Percentiles rank a stretch among this genome's conserved stretches.
Conservation (phyloP, 106 monocot genomes). For the Dendrobium nobile region DNA sequence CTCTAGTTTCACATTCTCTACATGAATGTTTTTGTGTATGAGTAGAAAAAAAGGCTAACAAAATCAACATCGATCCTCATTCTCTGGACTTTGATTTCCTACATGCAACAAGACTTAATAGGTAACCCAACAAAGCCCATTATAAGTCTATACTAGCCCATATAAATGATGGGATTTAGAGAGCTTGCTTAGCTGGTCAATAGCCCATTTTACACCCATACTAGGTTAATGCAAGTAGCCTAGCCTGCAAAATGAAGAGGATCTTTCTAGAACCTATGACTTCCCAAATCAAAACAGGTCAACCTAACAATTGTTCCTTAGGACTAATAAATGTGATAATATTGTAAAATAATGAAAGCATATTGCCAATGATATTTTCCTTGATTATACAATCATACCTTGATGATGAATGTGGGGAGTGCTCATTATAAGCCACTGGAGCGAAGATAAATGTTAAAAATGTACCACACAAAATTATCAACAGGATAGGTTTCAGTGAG, state of each 20-base stretch:
- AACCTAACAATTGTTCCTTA: neutral
- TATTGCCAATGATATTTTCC: neutral
- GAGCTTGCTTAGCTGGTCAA: neutral
- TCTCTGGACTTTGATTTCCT: too few relatives aligned
- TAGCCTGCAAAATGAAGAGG: neutral
- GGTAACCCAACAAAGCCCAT: neutral
- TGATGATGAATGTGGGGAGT: conserved; percentile 15
- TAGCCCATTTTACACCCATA: neutral
- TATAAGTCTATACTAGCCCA: neutral
- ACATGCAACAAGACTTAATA: neutral
- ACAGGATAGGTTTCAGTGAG: conserved; percentile 39
- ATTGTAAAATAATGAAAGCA: neutral
- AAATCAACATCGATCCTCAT: too few relatives aligned
- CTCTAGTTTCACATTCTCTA: too few relatives aligned
- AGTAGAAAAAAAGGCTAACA: too few relatives aligned
- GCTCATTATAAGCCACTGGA: conserved; percentile 33
- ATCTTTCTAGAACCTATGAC: neutral
- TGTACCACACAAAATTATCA: conserved; percentile 53
- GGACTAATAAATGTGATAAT: neutral
- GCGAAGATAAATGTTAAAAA: conserved; percentile 41
- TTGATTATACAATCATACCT: conserved; percentile 27
- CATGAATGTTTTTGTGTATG: too few relatives aligned
- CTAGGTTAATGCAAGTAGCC: neutral
- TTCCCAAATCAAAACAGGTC: neutral
- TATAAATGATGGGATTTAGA: neutral